Conservation (phyloP, 2,329 filamentous ascomycete species). For the Ascocoryne sarcoides region DNA sequence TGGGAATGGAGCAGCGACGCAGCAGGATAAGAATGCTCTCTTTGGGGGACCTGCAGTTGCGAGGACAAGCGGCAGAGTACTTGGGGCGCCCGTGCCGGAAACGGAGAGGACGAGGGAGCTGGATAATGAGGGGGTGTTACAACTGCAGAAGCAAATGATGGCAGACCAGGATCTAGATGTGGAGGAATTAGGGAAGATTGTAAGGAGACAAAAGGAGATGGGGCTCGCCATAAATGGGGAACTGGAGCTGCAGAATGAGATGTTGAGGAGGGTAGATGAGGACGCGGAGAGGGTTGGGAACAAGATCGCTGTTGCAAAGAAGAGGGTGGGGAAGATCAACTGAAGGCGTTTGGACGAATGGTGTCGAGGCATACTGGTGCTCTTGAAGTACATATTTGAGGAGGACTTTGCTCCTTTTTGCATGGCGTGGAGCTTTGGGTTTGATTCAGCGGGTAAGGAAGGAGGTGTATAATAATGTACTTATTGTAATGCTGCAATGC, state of each 20-base stretch:
- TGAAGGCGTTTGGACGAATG: too few relatives aligned
- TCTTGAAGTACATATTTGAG: too few relatives aligned
- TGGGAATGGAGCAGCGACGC: slow-evolving; percentile 23
- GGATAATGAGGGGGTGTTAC: slow-evolving; percentile 65
- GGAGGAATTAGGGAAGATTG: slow-evolving; percentile 57
- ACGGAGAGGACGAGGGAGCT: slow-evolving; percentile 68
- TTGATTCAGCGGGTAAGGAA: too few relatives aligned
- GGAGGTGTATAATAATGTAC: neutral
- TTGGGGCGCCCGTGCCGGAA: slow-evolving; percentile 65
- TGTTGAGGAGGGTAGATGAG: slow-evolving; percentile 58
- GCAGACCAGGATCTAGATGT: slow-evolving; percentile 67
- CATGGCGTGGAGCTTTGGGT: neutral
- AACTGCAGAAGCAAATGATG: slow-evolving; percentile 68
- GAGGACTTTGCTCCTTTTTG: neutral
- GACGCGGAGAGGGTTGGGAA: slow-evolving; percentile 56
- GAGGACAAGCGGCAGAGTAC: slow-evolving; percentile 49
- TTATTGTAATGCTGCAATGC: too few relatives aligned
- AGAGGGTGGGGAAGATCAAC: slow-evolving; percentile 55
- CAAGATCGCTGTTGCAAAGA: slow-evolving; percentile 69
- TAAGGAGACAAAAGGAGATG: slow-evolving; percentile 68
- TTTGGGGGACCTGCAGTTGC: slow-evolving; percentile 32
- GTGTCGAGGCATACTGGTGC: too few relatives aligned
- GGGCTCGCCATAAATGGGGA: slow-evolving; percentile 68
- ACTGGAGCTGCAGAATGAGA: slow-evolving; percentile 60
- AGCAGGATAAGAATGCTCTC: slow-evolving; percentile 36